Base-by-base conservation (phyloP, 1,284 basidiomycete genomes). In the Moniliophthora roreri region DNA sequence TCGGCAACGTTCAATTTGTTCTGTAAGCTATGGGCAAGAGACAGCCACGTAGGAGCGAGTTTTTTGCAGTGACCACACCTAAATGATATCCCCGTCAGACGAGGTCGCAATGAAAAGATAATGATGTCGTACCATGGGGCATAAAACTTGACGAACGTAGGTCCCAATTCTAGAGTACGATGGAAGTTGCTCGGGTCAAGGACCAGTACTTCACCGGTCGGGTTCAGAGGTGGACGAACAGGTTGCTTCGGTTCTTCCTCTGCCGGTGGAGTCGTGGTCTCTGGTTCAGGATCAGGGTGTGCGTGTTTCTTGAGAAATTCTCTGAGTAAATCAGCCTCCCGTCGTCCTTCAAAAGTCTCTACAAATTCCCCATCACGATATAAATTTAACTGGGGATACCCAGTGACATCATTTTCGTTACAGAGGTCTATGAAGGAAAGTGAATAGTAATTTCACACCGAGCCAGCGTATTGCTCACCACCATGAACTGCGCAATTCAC, bases 11-110 rank as follows among this genome's bases (percentile, higher is more conserved):
- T 88, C 35, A 94, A 71, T 52, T 83, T 84, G 57, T 79, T 75
- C 60, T 87, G 78, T 77, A 93, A 82, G 34, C 74, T 71, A 37
- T 71, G 69, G 0, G 89, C 93, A 5, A 98, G 79, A 50, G 89
- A 76, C 1, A 74, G 74, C 87, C 93, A 96, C 0, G 74, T 76
- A 0, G 93, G 93, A 0, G 90, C 89, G 1, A 95, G 79, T 63
- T 91, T 90, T 73, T 95, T 94, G 79, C 93, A 95, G 72, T 96
- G 94, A 1, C 89, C 87, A 66, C 93, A 95, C 84, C 83, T 81
- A 48, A 20, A 24, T 15, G 11, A 45, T 1, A 46, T 45, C 28
- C 57, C 23, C 51, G 40, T 4, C 38, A 24, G 21, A 41, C 40
- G 42, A 16, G 20, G 45, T 42, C 9, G 1, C 21, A 36, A 37